Percentiles rank a stretch among this genome's conserved stretches.
Evolutionary conservation across 2,329 filamentous ascomycete genomes (phyloP).

Genomic region (Purpureocillium takamizusanense): DNA sequence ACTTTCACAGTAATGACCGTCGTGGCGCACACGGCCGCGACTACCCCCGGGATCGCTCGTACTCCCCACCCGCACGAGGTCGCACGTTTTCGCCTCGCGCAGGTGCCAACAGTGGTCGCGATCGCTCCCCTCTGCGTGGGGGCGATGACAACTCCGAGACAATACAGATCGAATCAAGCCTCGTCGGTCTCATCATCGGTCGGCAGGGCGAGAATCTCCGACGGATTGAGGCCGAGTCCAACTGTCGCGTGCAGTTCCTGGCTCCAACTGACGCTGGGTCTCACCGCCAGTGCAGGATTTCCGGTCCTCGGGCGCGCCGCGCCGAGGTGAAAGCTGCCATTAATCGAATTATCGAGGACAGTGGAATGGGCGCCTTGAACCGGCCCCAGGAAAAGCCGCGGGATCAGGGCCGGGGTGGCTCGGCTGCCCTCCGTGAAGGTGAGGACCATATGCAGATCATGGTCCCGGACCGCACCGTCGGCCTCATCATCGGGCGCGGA

Average conservation of each 20-base stretch:
- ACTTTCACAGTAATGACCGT: conserved; percentile 73
- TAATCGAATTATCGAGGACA: conserved; percentile 81
- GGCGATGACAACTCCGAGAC: conserved; percentile 67
- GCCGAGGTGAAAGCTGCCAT: conserved; percentile 76
- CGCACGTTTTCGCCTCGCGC: conserved; percentile 51
- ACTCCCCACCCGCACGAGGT: conserved; percentile 53
- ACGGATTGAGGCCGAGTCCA: conserved; percentile 73
- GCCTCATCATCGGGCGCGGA: conserved; percentile 86
- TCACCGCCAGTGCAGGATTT: conserved; percentile 78
- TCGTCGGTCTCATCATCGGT: conserved; percentile 86
- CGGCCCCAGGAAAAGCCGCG: conserved; percentile 32
- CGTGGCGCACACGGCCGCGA: conserved; percentile 45
- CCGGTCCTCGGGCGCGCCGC: conserved; percentile 61
- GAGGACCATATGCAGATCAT: conserved; percentile 88
- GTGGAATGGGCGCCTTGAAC: conserved; percentile 38
- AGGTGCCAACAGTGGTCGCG: conserved; percentile 40
- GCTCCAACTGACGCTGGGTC: conserved; percentile 65
- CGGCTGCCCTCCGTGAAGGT: conserved; percentile 56
- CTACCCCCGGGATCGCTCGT: conserved; percentile 52
- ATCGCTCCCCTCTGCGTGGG: conserved; percentile 49
- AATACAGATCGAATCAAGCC: conserved; percentile 75
- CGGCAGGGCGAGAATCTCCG: conserved; percentile 82
- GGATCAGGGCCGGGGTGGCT: conserved; percentile 27
- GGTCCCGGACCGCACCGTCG: conserved; percentile 88
- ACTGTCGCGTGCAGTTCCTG: conserved; percentile 80